Evolutionary conservation across 1,284 basidiomycete genomes (phyloP).

Genomic region (Binderoboletus segoi): DNA sequence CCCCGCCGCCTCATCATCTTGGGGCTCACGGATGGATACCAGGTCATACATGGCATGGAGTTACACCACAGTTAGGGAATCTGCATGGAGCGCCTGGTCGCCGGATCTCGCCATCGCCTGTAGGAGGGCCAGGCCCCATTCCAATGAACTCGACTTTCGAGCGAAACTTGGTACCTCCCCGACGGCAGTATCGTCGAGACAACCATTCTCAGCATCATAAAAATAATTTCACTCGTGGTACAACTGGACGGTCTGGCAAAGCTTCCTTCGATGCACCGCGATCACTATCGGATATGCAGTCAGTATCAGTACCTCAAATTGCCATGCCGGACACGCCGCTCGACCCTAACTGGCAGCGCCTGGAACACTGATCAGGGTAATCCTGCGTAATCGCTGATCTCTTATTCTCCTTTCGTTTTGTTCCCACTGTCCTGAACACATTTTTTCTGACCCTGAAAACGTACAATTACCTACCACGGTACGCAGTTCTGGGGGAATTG

Average conservation of each 20-base stretch:
- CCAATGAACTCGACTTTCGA: conserved; percentile 25
- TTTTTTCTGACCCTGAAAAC: conserved; percentile 2
- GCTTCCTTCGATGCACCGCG: conserved; percentile 20
- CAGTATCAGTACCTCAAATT: conserved; percentile 9
- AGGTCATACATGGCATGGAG: conserved; percentile 28
- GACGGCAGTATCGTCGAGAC: conserved; percentile 36
- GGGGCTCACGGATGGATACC: conserved; percentile 32
- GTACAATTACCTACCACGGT: neutral
- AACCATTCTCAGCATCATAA: conserved; percentile 30
- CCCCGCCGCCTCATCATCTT: conserved; percentile 22
- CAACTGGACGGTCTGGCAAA: conserved; percentile 23
- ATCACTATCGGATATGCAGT: conserved; percentile 18
- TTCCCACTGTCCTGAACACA: conserved; percentile 1
- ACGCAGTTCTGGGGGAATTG: neutral
- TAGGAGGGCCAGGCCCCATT: conserved; percentile 15
- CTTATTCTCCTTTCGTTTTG: conserved; percentile 18
- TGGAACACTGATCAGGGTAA: conserved; percentile 18
- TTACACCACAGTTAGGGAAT: conserved; percentile 16
- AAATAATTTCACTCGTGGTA: conserved; percentile 23
- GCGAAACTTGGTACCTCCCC: conserved; percentile 30
- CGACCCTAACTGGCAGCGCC: conserved; percentile 24
- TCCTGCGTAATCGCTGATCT: conserved; percentile 2
- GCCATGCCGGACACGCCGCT: conserved; percentile 9
- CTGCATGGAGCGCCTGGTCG: conserved; percentile 17
- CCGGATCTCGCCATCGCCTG: conserved; percentile 18